These are phyloP conservation scores for Mortierella hygrophila DNA, from an alignment of 192 early-diverging fungal genomes.

Conservation along the genomic window DNA sequence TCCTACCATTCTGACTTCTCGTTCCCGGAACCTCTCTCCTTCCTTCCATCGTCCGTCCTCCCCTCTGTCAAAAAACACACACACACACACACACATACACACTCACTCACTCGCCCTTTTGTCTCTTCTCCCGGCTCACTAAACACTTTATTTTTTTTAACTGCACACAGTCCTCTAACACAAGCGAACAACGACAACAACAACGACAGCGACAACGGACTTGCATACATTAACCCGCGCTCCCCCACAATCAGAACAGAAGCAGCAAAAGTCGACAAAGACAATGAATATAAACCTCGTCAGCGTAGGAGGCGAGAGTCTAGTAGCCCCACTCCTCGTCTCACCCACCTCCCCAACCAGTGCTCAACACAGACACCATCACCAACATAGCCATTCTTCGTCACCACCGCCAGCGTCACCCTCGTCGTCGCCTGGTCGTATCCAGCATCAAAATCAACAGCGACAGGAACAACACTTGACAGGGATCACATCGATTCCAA, in stretches of 20 bases:
- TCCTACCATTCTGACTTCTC: not conserved
- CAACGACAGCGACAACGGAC: not conserved
- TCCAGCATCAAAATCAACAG: slow-evolving; percentile 3
- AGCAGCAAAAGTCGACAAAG: not conserved
- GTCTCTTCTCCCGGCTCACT: not conserved
- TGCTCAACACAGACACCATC: not conserved
- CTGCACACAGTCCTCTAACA: not conserved
- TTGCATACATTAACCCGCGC: not conserved
- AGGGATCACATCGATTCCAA: slow-evolving; percentile 28
- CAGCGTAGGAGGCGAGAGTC: slow-evolving; percentile 5
- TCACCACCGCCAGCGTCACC: not conserved
- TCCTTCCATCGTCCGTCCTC: not conserved
- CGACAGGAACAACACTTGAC: slow-evolving; percentile 2
- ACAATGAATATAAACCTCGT: slow-evolving; percentile 12
- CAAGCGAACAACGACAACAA: not conserved
- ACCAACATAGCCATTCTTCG: not conserved
- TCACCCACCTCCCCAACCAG: not conserved
- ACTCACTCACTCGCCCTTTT: not conserved
- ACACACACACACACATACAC: not conserved
- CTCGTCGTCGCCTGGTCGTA: not conserved
- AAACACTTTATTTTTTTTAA: not conserved
- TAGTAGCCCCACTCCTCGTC: slow-evolving; percentile 12
- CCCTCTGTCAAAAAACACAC: not conserved
- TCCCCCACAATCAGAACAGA: not conserved
- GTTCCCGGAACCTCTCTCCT: not conserved